A percentile compares a stretch with the other conserved stretches of the same genome.
Evolutionary conservation across 495 filamentous ascomycete species (phyloP).

Genomic region (Xylaria scruposa): DNA sequence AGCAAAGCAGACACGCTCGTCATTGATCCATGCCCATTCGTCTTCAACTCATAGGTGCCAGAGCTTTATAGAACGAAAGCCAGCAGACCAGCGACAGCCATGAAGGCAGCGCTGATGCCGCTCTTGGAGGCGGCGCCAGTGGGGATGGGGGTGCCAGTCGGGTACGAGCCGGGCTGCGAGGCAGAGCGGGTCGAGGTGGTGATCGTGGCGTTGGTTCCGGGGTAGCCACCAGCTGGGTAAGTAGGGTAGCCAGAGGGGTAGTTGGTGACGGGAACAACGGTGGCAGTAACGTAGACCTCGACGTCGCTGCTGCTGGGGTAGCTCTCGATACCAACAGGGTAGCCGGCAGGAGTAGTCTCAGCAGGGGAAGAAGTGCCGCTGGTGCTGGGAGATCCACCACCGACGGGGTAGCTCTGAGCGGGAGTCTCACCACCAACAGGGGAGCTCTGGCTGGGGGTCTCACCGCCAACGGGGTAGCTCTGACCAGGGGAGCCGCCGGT

Average conservation of each 20-base stretch:
- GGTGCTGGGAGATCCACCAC: not conserved
- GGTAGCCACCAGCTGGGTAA: slow-evolving; percentile 21
- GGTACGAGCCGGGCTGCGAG: slow-evolving; percentile 17
- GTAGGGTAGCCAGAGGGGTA: slow-evolving; percentile 25
- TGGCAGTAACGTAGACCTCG: slow-evolving; percentile 31
- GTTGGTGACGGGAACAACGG: slow-evolving; percentile 31
- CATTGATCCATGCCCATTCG: slow-evolving; percentile 16
- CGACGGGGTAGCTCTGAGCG: slow-evolving; percentile 3
- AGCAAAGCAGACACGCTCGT: not conserved
- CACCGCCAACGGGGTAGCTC: slow-evolving; percentile 14
- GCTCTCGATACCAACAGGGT: not conserved
- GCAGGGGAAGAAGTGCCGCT: too few species aligned
- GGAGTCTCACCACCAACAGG: not conserved
- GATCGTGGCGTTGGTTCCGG: slow-evolving; percentile 25
- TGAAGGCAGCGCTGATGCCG: slow-evolving; percentile 40
- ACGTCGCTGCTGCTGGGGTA: slow-evolving; percentile 34
- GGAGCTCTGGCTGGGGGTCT: not conserved
- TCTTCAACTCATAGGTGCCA: not conserved
- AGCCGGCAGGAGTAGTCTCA: not conserved
- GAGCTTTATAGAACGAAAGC: slow-evolving; percentile 38
- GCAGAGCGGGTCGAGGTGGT: not conserved
- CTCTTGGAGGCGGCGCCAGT: slow-evolving; percentile 35
- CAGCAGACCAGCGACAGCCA: slow-evolving; percentile 39
- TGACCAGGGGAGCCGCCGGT: slow-evolving; percentile 10
- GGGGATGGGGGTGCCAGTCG: slow-evolving; percentile 9